Percentiles rank a stretch among this genome's conserved stretches.
phyloP scores from a whole-genome alignment of 768 basidiomycete genomes.

The Mycena belliarum region DNA sequence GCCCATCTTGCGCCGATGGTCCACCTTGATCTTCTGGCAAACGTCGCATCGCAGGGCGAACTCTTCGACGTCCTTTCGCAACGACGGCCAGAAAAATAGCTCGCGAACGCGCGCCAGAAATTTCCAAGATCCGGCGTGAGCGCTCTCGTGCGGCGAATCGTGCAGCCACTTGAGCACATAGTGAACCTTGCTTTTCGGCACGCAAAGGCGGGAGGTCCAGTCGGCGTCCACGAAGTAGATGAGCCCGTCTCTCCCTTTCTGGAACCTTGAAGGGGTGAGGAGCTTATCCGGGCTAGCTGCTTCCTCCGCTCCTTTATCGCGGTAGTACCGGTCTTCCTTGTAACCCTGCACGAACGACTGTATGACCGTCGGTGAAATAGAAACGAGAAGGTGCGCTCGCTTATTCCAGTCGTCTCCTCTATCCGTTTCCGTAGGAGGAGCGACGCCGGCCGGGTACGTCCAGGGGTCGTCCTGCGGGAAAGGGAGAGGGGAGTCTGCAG shows the following conservation, averaged over 20 bases:
- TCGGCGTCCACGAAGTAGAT: constrained; percentile 12
- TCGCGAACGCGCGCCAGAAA: background rate
- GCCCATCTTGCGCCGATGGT: background rate
- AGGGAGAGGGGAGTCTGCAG: too few relatives aligned
- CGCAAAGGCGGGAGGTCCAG: constrained; percentile 1
- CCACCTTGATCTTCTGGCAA: constrained; percentile 1
- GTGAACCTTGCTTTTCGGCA: constrained; percentile 20
- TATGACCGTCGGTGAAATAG: too few relatives aligned
- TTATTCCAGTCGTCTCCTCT: too few relatives aligned
- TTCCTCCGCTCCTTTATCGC: background rate
- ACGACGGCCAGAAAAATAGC: background rate
- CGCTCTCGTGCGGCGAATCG: background rate
- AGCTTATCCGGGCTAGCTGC: background rate
- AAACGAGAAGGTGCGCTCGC: too few relatives aligned
- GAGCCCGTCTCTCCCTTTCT: background rate
- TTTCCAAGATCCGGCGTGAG: background rate
- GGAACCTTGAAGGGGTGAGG: background rate
- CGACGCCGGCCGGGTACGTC: too few relatives aligned
- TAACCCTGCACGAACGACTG: too few relatives aligned
- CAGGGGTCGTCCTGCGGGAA: too few relatives aligned
- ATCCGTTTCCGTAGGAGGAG: too few relatives aligned
- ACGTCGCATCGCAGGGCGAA: background rate
- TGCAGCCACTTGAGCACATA: background rate
- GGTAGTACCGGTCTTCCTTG: background rate
- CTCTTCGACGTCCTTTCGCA: background rate